Evolutionary conservation across 1,139 yeast species (phyloP).

Genomic region (Sugiyamaella paludigena): DNA sequence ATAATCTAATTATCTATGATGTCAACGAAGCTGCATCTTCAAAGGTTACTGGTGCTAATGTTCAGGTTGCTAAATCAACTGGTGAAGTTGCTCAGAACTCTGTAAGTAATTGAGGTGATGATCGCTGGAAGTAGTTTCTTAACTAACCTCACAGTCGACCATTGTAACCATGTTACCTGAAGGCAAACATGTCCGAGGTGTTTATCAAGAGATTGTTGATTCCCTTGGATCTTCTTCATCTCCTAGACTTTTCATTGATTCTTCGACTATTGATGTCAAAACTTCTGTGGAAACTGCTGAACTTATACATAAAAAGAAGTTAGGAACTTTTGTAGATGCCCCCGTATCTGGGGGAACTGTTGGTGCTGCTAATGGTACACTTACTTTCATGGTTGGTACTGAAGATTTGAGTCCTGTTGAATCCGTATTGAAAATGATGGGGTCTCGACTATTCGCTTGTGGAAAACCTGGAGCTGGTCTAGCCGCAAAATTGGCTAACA

Average conservation of each 20-base stretch:
- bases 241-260: slow-evolving; percentile 41
- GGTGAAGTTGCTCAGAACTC: slow-evolving; percentile 42
- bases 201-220: slow-evolving; percentile 42
- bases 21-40: slow-evolving; percentile 39
- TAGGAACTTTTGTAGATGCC: slow-evolving; percentile 49
- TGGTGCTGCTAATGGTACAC: slow-evolving; percentile 56
- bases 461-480: slow-evolving; percentile 58
- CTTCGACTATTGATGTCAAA: slow-evolving; percentile 56
- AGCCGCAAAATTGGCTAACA: slow-evolving; percentile 59
- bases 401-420: slow-evolving; percentile 20
- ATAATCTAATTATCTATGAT: slow-evolving; percentile 49
- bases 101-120: slow-evolving; percentile 11
- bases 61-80: slow-evolving; percentile 34
- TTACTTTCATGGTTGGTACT: slow-evolving; percentile 56
- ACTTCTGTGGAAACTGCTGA: slow-evolving; percentile 44
- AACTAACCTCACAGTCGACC: slow-evolving; percentile 17
- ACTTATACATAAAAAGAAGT: slow-evolving; percentile 20
- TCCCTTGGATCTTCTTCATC: slow-evolving; percentile 6
- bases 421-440: slow-evolving; percentile 46
- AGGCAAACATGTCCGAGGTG: slow-evolving; percentile 51
- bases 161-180: slow-evolving; percentile 60
- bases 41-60: slow-evolving; percentile 20
- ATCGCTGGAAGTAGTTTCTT: too few relatives aligned
- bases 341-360: slow-evolving; percentile 64
- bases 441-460: slow-evolving; percentile 53